Conservation (phyloP, 371 early-diverging fungal species). For the Conidiobolus incongruus region DNA sequence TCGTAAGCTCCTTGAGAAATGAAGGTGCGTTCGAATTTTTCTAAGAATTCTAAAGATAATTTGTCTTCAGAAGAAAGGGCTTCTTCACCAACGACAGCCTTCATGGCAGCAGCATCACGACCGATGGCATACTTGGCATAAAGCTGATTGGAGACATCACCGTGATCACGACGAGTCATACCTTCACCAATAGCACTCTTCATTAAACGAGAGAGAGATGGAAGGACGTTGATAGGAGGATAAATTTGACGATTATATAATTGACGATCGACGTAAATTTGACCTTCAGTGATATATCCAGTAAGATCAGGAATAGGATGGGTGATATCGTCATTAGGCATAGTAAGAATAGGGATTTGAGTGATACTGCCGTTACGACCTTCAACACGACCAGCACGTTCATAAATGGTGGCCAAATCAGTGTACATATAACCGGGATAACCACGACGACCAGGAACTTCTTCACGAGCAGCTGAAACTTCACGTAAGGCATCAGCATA, state of each 20-base stretch:
- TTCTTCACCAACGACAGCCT: constrained; percentile 99
- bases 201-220: constrained; percentile 98
- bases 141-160: constrained; percentile 99
- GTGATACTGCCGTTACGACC: constrained; percentile 99
- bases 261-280: constrained; percentile 99
- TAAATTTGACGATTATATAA: constrained; percentile 99
- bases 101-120: constrained; percentile 99
- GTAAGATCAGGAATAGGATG: constrained; percentile 99
- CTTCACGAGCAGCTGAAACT: constrained; percentile 99
- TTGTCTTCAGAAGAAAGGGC: constrained; percentile 97
- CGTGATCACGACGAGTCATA: constrained; percentile 98
- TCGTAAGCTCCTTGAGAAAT: constrained; percentile 94
- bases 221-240: constrained; percentile 99
- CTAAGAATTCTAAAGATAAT: constrained; percentile 94
- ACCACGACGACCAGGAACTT: constrained; percentile 99
- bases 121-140: constrained; percentile 99
- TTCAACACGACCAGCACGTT: constrained; percentile 98
- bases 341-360: constrained; percentile 99
- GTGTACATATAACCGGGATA: constrained; percentile 99
- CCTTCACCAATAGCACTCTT: constrained; percentile 99
- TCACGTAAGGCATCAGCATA: constrained; percentile 99
- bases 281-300: constrained; percentile 99
- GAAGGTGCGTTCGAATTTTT: constrained; percentile 97
- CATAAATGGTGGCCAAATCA: constrained; percentile 99
- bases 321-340: constrained; percentile 99